A percentile compares a stretch with the other conserved stretches of the same genome.
These are phyloP conservation scores for Crithidia bombi DNA, from an alignment of 208 protist genomes.

Conservation along the genomic window DNA sequence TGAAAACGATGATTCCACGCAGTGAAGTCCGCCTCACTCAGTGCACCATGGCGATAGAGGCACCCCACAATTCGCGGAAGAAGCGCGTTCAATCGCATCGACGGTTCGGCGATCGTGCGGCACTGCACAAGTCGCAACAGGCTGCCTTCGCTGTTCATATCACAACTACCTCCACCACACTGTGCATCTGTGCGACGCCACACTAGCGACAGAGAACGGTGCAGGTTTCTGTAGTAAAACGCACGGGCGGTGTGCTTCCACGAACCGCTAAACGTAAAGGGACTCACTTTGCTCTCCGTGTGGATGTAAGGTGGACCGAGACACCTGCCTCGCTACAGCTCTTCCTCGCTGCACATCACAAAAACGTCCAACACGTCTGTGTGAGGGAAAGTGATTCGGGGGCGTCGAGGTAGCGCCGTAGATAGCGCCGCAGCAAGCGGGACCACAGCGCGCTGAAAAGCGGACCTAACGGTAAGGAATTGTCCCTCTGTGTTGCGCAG, in stretches of 20 bases:
- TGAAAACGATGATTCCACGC: neutral
- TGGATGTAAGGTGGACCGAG: slow-evolving; percentile 31
- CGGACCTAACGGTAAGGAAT: slow-evolving; percentile 1
- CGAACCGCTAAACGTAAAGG: slow-evolving; percentile 37
- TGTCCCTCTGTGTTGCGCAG: too few relatives aligned
- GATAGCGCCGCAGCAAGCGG: slow-evolving; percentile 8
- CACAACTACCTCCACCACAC: neutral
- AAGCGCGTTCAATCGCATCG: neutral
- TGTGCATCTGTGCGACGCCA: too few relatives aligned
- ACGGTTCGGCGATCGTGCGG: neutral
- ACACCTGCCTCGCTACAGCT: slow-evolving; percentile 28
- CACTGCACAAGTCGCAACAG: neutral
- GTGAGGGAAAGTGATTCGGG: slow-evolving; percentile 23
- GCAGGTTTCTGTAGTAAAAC: neutral
- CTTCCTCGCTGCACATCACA: slow-evolving; percentile 30
- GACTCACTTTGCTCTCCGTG: slow-evolving; percentile 23
- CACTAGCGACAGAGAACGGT: neutral
- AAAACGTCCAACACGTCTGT: slow-evolving; percentile 36
- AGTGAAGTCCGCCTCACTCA: neutral
- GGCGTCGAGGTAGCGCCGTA: slow-evolving; percentile 15
- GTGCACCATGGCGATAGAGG: neutral
- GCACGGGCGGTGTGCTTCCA: slow-evolving; percentile 41
- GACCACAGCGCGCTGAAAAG: slow-evolving; percentile 3
- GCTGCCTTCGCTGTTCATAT: neutral
- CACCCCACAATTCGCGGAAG: slow-evolving; percentile 10